Base-by-base conservation (phyloP, 345 rosid genomes). In the Arabis alpina region DNA sequence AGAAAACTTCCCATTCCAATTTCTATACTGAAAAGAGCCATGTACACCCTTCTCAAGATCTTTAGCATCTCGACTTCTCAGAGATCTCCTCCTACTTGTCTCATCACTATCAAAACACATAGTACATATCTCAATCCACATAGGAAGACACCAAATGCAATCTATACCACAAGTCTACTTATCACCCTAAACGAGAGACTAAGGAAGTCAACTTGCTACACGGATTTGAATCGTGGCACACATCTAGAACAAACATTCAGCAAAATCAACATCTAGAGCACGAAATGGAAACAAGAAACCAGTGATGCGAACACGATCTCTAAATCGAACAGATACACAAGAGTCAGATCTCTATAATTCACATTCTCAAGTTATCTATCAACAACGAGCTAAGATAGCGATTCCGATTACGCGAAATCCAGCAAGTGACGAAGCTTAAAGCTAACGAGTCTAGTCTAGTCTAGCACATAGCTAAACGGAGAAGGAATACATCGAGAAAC, bases 21-120 rank as follows among this genome's bases (percentile, higher is more conserved):
- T 88, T 83, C 87, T 78, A 61, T 77, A 83, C 47, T 82, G 89
- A 63, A 83, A 72, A 5, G 95, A 86, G 63, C 76, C 80, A 60
- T 72, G 81, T 54, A 84, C 50, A 14, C 82, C 89, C 80, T 76
- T 88, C 68, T 88, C 95, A 34, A 85, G 88, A 82, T 83, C 85
- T 76, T 75, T 86, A 59, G 79, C 52, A 67, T 79, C 81, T 74
- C 73, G 85, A 44, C 72, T 79, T 67, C 88, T 86, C 47, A 76
- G 79, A 16, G 58, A 82, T 75, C 80, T 82, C 50, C 84, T 83
- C 75, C 84, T 85, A 75, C 32, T 75, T 13, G 78, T 43, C 12
- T 88, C 94, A 6, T 87, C 97, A 55, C 89, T 88, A 74, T 49
- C 65, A 57, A 36, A 58, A 45, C 32, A 67, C 11, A 45, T 13